Evolutionary conservation across 2,329 filamentous ascomycete species (phyloP).

Genomic region (Nothophoma quercina): DNA sequence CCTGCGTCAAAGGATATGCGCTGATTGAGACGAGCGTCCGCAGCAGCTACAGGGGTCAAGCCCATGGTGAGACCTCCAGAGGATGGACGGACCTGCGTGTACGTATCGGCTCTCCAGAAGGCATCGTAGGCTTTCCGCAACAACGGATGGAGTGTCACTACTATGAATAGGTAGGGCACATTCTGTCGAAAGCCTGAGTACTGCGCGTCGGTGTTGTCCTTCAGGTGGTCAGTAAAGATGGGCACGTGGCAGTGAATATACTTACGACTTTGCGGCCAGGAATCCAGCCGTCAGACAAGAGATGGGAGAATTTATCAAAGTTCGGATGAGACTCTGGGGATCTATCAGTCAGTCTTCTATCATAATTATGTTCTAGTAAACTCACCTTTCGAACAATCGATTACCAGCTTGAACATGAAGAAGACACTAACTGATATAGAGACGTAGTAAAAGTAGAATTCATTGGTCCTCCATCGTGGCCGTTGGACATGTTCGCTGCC

Average conservation of each 20-base stretch:
- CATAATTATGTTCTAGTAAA: background rate
- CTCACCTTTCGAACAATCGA: conserved; percentile 82
- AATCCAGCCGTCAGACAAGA: conserved; percentile 86
- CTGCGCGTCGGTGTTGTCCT: conserved; percentile 91
- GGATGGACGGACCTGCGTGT: conserved; percentile 52
- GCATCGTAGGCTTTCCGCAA: conserved; percentile 75
- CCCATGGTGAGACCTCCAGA: conserved; percentile 49
- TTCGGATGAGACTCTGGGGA: conserved; percentile 76
- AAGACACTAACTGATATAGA: conserved; percentile 73
- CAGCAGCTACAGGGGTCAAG: conserved; percentile 57
- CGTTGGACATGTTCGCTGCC: conserved; percentile 59
- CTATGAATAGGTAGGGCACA: conserved; percentile 77
- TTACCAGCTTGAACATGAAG: conserved; percentile 89
- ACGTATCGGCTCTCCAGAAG: conserved; percentile 54
- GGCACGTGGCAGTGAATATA: conserved; percentile 2
- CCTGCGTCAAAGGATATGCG: conserved; percentile 81
- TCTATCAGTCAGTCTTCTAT: conserved; percentile 9
- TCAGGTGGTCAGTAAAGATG: conserved; percentile 10
- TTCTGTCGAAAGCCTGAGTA: conserved; percentile 87
- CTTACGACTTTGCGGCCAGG: conserved; percentile 84
- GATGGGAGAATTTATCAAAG: conserved; percentile 75
- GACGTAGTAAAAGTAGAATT: conserved; percentile 84
- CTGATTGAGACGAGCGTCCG: conserved; percentile 64
- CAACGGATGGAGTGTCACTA: conserved; percentile 81
- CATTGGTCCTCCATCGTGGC: conserved; percentile 83